Conservation (phyloP, 148 eudicot genomes). For the Drosera capensis region DNA sequence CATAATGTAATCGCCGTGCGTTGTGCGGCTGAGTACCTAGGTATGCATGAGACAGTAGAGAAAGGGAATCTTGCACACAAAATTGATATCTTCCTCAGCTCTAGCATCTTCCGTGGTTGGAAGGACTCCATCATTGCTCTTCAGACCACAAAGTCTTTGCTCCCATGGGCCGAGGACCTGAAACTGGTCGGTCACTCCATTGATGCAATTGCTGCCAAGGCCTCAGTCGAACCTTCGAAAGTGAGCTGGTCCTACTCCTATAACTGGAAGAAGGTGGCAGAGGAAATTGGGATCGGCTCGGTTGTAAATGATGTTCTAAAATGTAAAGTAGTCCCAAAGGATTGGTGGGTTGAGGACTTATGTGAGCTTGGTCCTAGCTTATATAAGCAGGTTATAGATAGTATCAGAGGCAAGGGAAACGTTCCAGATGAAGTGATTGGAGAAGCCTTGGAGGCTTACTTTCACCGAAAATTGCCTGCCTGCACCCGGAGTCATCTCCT, state of each 20-base stretch:
- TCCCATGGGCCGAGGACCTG: constrained; percentile 67
- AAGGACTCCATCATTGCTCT: constrained; percentile 84
- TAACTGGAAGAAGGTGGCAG: constrained; percentile 55
- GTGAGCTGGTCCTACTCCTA: constrained; percentile 92
- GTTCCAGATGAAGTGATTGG: constrained; percentile 61
- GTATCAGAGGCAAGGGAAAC: constrained; percentile 37
- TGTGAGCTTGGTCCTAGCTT: constrained; percentile 69
- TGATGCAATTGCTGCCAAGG: constrained; percentile 67
- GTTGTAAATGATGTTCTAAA: constrained; percentile 32
- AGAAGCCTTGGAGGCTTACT: constrained; percentile 76
- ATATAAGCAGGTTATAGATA: constrained; percentile 37
- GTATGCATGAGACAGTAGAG: constrained; percentile 71
- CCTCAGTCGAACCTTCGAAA: constrained; percentile 50
- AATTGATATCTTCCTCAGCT: constrained; percentile 66
- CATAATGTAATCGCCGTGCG: constrained; percentile 59
- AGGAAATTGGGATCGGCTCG: constrained; percentile 42
- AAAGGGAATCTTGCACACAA: constrained; percentile 93
- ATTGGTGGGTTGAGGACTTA: constrained; percentile 98
- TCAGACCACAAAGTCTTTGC: constrained; percentile 51
- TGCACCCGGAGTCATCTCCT: constrained; percentile 35
- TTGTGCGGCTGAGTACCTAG: constrained; percentile 93
- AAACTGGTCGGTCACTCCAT: constrained; percentile 46
- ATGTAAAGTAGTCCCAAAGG: constrained; percentile 47
- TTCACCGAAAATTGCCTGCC: constrained; percentile 46
- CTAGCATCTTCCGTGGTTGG: constrained; percentile 78